Conservation (phyloP, 2,329 filamentous ascomycete genomes). For the Diaporthe batatas region DNA sequence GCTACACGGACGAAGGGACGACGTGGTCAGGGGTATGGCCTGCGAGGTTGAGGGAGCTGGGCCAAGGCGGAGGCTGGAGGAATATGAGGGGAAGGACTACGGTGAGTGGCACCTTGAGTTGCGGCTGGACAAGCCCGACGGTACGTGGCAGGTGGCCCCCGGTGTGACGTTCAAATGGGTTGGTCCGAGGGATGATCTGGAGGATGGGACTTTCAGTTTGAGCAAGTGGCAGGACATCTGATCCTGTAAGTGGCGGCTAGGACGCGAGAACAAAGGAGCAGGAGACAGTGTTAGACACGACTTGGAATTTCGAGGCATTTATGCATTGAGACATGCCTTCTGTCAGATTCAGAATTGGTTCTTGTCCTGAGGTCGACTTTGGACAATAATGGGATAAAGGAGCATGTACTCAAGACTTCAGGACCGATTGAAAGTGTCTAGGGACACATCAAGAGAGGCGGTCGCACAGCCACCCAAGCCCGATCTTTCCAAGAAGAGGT, state of each 20-base stretch:
- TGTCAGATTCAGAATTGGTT: too few relatives aligned
- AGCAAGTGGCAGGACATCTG: conserved; percentile 18
- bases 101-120: conserved; percentile 6
- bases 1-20: background rate
- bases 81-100: conserved; percentile 15
- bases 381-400: too few relatives aligned
- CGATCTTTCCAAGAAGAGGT: too few relatives aligned
- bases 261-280: background rate
- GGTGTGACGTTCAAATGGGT: conserved; percentile 21
- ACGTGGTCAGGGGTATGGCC: conserved; percentile 8
- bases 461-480: background rate
- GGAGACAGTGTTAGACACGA: background rate
- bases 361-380: too few relatives aligned
- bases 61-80: conserved; percentile 19
- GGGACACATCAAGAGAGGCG: background rate
- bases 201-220: conserved; percentile 10
- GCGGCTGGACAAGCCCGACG: conserved; percentile 15
- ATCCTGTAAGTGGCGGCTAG: background rate
- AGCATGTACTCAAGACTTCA: background rate
- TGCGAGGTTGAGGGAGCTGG: conserved; percentile 17
- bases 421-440: background rate
- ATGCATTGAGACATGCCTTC: too few relatives aligned
- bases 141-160: background rate
- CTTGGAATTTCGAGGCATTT: too few relatives aligned
- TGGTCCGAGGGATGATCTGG: conserved; percentile 2